phyloP scores from a whole-genome alignment of 495 filamentous ascomycete species.

The Hypoxylon trugodes region DNA sequence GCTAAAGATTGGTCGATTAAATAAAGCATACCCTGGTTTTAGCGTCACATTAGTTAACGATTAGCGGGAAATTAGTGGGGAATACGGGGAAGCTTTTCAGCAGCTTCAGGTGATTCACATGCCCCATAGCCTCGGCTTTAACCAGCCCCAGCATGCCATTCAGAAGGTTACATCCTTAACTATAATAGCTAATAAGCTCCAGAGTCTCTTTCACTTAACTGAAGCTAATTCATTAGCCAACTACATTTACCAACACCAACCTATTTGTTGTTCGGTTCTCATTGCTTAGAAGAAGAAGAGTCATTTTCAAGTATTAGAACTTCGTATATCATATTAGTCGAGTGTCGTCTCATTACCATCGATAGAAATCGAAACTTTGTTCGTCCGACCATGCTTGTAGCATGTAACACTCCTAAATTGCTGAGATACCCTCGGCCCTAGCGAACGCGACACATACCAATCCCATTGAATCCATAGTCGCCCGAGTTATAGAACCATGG shows the following conservation, averaged over 20 bases:
- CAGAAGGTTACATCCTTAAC: not conserved
- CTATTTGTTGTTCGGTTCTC: not conserved
- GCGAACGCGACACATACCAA: conserved; percentile 7
- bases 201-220: too few species aligned
- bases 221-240: not conserved
- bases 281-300: not conserved
- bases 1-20: conserved; percentile 1
- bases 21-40: not conserved
- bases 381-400: conserved; percentile 13
- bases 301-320: not conserved
- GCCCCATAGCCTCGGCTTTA: conserved; percentile 31
- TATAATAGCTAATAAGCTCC: too few species aligned
- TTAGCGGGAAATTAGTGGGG: conserved; percentile 2
- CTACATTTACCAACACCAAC: not conserved
- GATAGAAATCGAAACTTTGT: not conserved
- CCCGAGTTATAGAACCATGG: conserved; percentile 40
- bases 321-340: not conserved
- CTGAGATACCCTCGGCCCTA: conserved; percentile 32
- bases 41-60: too few species aligned
- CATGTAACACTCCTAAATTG: conserved; percentile 23
- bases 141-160: not conserved
- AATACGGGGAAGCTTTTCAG: not conserved
- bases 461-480: conserved; percentile 5
- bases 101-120: conserved; percentile 22
- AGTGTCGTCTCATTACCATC: too few species aligned